phyloP scores from a whole-genome alignment of 768 basidiomycete genomes.

The Psilocybe cyanescens region DNA sequence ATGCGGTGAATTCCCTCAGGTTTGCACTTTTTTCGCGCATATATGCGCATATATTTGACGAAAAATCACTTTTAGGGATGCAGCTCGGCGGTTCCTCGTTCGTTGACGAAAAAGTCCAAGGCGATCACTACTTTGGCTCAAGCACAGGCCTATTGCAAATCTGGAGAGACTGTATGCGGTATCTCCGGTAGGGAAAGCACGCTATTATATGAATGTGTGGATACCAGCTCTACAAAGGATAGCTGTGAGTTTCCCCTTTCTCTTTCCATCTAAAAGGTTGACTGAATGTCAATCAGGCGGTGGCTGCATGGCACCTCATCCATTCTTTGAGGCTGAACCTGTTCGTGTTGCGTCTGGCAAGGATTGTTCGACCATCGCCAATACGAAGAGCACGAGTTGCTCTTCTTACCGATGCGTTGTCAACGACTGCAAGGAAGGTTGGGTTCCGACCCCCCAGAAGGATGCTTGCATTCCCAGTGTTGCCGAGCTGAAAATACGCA shows the following conservation, averaged over 20 bases:
- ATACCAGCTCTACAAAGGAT: constrained; percentile 35
- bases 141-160: constrained; percentile 32
- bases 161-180: constrained; percentile 39
- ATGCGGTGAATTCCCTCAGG: constrained; percentile 36
- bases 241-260: constrained; percentile 36
- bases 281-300: constrained; percentile 32
- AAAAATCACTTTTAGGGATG: constrained; percentile 36
- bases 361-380: constrained; percentile 34
- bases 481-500: constrained; percentile 14
- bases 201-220: constrained; percentile 41
- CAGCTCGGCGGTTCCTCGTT: constrained; percentile 36
- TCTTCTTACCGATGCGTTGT: constrained; percentile 30
- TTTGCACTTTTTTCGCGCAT: constrained; percentile 26
- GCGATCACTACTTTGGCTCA: constrained; percentile 31
- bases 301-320: constrained; percentile 41
- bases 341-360: constrained; percentile 18
- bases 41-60: constrained; percentile 14
- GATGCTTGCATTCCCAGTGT: constrained; percentile 23
- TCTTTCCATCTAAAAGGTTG: neutral
- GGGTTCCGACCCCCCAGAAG: constrained; percentile 24
- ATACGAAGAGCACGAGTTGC: constrained; percentile 28
- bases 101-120: constrained; percentile 15
- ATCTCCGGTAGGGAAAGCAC: constrained; percentile 32
- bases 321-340: constrained; percentile 27
- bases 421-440: constrained; percentile 30